phyloP scores from a whole-genome alignment of 208 protist species.

The Leishmania martiniquensis region DNA sequence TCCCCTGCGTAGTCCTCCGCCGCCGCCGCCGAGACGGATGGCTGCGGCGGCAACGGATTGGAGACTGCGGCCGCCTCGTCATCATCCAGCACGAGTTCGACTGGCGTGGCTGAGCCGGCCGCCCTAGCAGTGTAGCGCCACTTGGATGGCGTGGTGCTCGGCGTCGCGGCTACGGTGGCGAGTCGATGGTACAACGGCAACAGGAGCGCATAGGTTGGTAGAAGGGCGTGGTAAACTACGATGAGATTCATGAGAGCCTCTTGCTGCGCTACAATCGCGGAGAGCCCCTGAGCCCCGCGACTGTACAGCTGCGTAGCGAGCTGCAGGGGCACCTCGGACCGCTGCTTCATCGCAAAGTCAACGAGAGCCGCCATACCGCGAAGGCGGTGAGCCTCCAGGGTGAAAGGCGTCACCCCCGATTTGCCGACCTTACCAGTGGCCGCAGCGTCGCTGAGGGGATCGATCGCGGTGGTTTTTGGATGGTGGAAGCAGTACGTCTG shows the following conservation, averaged over 20 bases:
- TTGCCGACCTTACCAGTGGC: not conserved
- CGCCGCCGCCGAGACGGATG: not conserved
- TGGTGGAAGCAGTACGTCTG: slow-evolving; percentile 27
- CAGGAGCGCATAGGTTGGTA: slow-evolving; percentile 28
- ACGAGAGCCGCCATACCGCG: slow-evolving; percentile 22
- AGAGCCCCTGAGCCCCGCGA: not conserved
- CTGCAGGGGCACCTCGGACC: not conserved
- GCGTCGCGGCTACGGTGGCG: not conserved
- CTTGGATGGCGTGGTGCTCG: not conserved
- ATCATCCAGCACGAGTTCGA: not conserved
- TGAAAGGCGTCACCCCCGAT: not conserved
- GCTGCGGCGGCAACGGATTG: no score
- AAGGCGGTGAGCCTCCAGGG: slow-evolving; percentile 19
- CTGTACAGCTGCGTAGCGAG: not conserved
- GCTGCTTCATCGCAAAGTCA: slow-evolving; percentile 23
- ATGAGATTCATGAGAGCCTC: slow-evolving; percentile 20
- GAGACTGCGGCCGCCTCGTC: not conserved
- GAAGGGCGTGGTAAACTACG: slow-evolving; percentile 16
- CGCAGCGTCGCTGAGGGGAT: not conserved
- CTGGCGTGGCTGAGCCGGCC: not conserved
- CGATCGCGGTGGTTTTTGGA: not conserved
- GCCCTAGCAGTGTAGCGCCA: not conserved
- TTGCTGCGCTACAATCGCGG: not conserved
- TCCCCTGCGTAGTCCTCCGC: not conserved
- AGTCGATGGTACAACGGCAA: slow-evolving; percentile 27